A percentile compares a stretch with the other conserved stretches of the same genome.
Evolutionary conservation across 2,329 filamentous ascomycete species (phyloP).

Genomic region (Didymella segeticola): DNA sequence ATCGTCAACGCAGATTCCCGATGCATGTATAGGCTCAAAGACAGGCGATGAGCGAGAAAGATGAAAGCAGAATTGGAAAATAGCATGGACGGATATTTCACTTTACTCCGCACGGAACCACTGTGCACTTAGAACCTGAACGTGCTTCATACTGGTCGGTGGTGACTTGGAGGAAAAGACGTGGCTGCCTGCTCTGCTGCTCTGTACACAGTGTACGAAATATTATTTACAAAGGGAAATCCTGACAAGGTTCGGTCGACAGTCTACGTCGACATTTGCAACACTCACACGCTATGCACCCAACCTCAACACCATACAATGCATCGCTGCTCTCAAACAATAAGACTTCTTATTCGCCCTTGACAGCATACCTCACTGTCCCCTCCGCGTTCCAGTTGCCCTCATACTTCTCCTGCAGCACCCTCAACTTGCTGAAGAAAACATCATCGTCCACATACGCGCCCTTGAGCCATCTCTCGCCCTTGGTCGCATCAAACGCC

Average conservation of each 20-base stretch:
- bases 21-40: too few species aligned
- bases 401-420: constrained; percentile 48
- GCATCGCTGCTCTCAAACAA: background rate
- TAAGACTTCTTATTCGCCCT: background rate
- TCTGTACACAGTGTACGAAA: background rate
- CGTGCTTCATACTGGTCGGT: too few species aligned
- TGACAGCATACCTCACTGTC: constrained; percentile 29
- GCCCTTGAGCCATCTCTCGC: constrained; percentile 82
- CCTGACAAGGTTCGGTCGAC: background rate
- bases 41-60: too few species aligned
- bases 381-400: constrained; percentile 46
- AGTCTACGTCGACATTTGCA: background rate
- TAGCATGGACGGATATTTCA: too few species aligned
- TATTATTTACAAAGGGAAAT: background rate
- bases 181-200: background rate
- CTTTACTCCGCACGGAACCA: too few species aligned
- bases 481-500: constrained; percentile 72
- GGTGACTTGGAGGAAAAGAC: too few species aligned
- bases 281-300: constrained; percentile 6
- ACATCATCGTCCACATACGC: constrained; percentile 78
- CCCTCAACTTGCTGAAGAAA: constrained; percentile 57
- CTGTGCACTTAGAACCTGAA: too few species aligned
- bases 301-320: constrained; percentile 7
- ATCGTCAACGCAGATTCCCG: too few species aligned
- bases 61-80: too few species aligned